Base-by-base conservation (phyloP, 192 early-diverging fungal species). In the Backusella psychrophila region DNA sequence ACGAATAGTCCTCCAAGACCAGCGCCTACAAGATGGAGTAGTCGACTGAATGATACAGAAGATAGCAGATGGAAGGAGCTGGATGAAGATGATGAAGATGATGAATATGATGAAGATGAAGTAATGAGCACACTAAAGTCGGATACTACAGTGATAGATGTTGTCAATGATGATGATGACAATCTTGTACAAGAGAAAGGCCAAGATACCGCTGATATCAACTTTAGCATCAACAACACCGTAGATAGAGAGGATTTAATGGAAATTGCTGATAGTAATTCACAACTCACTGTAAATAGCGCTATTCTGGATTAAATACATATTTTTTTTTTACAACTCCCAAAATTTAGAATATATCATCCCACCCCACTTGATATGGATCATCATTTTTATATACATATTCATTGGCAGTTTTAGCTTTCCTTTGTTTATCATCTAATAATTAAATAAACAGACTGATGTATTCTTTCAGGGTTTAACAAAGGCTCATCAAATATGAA, bases 31-130 rank as follows among this genome's bases (percentile, higher is more conserved):
- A 21, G 75, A 77, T 11, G 72, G 75, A 44, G 80, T 74, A 38
- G 80, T 76, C 7, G 78, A 29, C 5, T 76, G 67, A 34, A 85
- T 39, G 42, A 39, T 31, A 21, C 46, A 19, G 76, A 81, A 8
- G 85, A 81, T 3, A 79, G 77, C 75, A 8, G 76, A 77, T n/a
- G 36, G 81, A 56, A 77, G 77, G 31, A 75, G 75, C 71, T 74
- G 72, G n/a, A 74, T 46, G 41, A 81, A 76, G 80, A 86, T 80
- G 12, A 63, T 14, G 56, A 63, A 12, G 56, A 63, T 63, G 56
- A 63, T 46, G 41, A 81, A 76, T 78, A 86, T 80, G 12, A 63
- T 14, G 56, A 63, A 12, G 56, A 63, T 63, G 56, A 63, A 29
- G 56, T 63, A 11, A 63, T 63, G 56, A 63, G 21, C 29, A 63